Conservation (phyloP, 2,329 filamentous ascomycete species). For the Aspergillus vadensis region DNA sequence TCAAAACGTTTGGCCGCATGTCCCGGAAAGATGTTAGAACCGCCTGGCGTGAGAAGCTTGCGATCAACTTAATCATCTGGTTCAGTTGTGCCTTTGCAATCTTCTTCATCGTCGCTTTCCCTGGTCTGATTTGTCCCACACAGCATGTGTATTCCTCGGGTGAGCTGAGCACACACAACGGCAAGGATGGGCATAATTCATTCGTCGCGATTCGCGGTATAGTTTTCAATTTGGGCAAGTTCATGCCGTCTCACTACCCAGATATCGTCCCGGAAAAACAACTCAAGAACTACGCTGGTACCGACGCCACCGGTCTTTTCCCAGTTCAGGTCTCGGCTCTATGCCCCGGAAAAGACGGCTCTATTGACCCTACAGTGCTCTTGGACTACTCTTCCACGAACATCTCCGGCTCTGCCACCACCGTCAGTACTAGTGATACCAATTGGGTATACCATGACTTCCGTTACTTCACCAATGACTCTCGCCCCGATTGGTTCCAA, state of each 20-base stretch:
- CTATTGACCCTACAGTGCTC: constrained; percentile 70
- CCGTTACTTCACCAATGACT: constrained; percentile 78
- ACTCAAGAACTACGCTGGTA: constrained; percentile 79
- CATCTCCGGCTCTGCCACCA: constrained; percentile 64
- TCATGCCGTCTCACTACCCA: constrained; percentile 77
- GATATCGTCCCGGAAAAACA: constrained; percentile 61
- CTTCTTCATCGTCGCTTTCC: constrained; percentile 91
- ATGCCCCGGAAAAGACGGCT: constrained; percentile 73
- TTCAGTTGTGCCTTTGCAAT: constrained; percentile 72
- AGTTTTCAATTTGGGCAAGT: constrained; percentile 79
- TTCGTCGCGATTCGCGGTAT: constrained; percentile 84
- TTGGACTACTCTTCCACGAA: constrained; percentile 83
- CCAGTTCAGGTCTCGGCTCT: constrained; percentile 92
- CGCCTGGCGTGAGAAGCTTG: constrained; percentile 95
- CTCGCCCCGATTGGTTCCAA: constrained; percentile 85
- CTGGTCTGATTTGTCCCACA: constrained; percentile 82
- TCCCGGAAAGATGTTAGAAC: constrained; percentile 86
- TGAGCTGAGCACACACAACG: constrained; percentile 74
- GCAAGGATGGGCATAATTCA: constrained; percentile 64
- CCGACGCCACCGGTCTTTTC: constrained; percentile 85
- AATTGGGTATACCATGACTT: constrained; percentile 92
- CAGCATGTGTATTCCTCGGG: constrained; percentile 81
- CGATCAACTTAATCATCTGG: constrained; percentile 99
- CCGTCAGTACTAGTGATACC: constrained; percentile 66
- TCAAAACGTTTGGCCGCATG: constrained; percentile 78